Conservation (phyloP, 1,284 basidiomycete genomes). For the Melampsora americana region DNA sequence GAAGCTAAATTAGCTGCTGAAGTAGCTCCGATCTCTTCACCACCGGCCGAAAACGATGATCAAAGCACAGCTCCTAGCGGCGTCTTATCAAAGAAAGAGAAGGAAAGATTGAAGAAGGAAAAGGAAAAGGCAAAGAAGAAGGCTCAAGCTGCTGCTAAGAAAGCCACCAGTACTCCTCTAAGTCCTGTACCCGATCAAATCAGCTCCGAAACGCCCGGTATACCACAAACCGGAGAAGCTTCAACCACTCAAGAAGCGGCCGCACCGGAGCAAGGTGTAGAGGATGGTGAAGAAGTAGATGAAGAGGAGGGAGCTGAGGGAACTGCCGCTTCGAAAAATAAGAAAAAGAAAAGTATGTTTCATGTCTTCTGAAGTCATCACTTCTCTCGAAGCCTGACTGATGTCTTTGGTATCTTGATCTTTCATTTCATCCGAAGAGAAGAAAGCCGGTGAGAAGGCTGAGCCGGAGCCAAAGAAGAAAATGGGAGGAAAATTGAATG, state of each 20-base stretch:
- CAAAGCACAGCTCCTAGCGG: constrained; percentile 56
- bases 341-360: constrained; percentile 52
- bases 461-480: constrained; percentile 76
- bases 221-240: constrained; percentile 47
- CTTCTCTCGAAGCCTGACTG: neutral
- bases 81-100: constrained; percentile 82
- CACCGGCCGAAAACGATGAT: constrained; percentile 55
- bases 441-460: constrained; percentile 60
- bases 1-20: constrained; percentile 21
- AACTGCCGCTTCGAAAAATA: constrained; percentile 54
- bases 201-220: constrained; percentile 21
- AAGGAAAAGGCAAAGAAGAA: constrained; percentile 95
- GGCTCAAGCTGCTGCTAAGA: constrained; percentile 82
- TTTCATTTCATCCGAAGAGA: constrained; percentile 61
- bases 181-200: constrained; percentile 48
- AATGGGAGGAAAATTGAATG: constrained; percentile 77
- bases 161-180: constrained; percentile 57
- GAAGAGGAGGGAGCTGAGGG: constrained; percentile 64
- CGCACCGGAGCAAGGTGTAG: constrained; percentile 48
- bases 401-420: neutral
- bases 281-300: constrained; percentile 59
- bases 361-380: neutral
- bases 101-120: constrained; percentile 90
- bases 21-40: constrained; percentile 5
- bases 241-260: constrained; percentile 50